Evolutionary conservation across 768 basidiomycete species (phyloP).

Genomic region (Auriscalpium vulgare): DNA sequence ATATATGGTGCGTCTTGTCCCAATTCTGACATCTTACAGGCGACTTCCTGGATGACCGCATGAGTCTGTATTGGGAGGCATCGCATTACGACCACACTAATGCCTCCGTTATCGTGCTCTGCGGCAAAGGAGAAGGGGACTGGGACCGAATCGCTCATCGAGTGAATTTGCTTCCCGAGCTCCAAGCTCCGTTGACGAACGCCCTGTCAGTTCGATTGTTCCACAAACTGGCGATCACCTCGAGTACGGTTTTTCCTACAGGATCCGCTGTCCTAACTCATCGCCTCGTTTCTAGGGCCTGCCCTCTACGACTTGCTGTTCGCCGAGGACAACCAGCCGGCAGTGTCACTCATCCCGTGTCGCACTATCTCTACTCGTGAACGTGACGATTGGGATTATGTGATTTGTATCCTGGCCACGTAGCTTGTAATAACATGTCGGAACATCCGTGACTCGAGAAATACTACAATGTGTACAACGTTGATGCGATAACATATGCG

Average conservation of each 20-base stretch:
- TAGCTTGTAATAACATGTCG: constrained; percentile 1
- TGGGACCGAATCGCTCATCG: constrained; percentile 3
- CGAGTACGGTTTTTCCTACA: neutral
- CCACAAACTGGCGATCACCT: constrained; percentile 19
- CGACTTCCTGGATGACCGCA: neutral
- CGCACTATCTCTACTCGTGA: constrained; percentile 35
- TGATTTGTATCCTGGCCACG: constrained; percentile 37
- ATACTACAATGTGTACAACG: neutral
- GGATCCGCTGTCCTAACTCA: no score
- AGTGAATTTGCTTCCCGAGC: constrained; percentile 8
- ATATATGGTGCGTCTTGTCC: neutral
- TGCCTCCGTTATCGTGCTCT: constrained; percentile 12
- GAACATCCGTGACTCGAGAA: neutral
- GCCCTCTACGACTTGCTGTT: constrained; percentile 22
- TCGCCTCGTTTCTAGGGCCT: no score
- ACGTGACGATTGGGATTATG: constrained; percentile 47
- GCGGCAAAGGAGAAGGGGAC: constrained; percentile 3
- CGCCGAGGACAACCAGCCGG: constrained; percentile 19
- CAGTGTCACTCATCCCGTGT: constrained; percentile 47
- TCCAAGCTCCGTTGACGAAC: constrained; percentile 14
- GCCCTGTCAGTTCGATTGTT: constrained; percentile 42
- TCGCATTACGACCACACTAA: neutral
- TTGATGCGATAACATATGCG: constrained; percentile 8
- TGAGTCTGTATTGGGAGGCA: constrained; percentile 3
- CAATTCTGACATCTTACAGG: neutral